A percentile compares a stretch with the other conserved stretches of the same genome.
Evolutionary conservation across 306 rosid species (phyloP).

Genomic region (Pueraria montana): DNA sequence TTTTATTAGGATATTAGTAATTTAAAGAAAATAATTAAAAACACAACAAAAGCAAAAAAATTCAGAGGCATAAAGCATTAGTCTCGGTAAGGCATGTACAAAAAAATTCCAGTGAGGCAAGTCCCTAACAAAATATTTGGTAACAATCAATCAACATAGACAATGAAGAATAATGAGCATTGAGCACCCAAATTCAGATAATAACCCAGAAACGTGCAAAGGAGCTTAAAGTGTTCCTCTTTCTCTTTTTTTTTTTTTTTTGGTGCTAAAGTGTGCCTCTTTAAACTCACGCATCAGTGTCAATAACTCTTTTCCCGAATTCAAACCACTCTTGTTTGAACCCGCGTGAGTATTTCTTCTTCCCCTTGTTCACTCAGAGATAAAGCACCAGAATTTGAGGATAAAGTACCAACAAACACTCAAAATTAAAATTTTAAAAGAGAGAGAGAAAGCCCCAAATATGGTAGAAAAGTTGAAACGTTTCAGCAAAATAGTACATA

Average conservation of each 20-base stretch:
- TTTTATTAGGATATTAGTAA: not conserved
- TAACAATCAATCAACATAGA: not conserved
- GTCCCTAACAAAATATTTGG: slow-evolving; percentile 12
- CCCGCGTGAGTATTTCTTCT: slow-evolving; percentile 34
- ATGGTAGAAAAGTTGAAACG: slow-evolving; percentile 25
- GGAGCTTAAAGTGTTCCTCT: slow-evolving; percentile 26
- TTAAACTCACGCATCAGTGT: not conserved
- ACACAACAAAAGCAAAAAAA: not conserved
- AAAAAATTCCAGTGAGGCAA: not conserved
- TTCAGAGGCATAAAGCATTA: slow-evolving; percentile 24
- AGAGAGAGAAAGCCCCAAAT: not conserved
- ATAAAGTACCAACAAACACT: slow-evolving; percentile 16
- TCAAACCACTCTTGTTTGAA: slow-evolving; percentile 34
- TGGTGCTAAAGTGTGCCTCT: slow-evolving; percentile 1
- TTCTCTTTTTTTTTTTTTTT: not conserved
- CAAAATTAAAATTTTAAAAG: not conserved
- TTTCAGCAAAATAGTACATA: not conserved
- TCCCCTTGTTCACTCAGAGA: slow-evolving; percentile 28
- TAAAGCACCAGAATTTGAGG: not conserved
- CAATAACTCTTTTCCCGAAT: slow-evolving; percentile 15
- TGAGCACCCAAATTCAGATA: slow-evolving; percentile 34
- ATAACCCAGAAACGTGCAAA: slow-evolving; percentile 54
- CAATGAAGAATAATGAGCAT: slow-evolving; percentile 26
- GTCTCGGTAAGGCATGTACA: slow-evolving; percentile 11
- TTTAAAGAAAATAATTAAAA: not conserved